Conservation (phyloP, 2,329 filamentous ascomycete species). For the Hypoxylon sp. region DNA sequence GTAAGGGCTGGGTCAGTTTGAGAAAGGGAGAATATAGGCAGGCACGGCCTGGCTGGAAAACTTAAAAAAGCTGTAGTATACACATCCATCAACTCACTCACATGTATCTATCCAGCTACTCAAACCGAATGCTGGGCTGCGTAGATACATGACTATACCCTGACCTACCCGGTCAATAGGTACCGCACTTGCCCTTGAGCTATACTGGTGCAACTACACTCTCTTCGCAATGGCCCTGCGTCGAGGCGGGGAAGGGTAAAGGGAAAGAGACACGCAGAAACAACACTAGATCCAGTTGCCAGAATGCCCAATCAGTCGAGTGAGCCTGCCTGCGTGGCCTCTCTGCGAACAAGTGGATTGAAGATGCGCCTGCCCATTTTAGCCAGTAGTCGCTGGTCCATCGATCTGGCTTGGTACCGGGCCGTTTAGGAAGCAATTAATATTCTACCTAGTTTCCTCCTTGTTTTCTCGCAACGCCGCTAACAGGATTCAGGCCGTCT, state of each 20-base stretch:
- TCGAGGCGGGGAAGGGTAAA: slow-evolving; percentile 25
- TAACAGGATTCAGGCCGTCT: slow-evolving; percentile 14
- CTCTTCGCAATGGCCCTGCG: slow-evolving; percentile 12
- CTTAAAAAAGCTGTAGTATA: slow-evolving; percentile 2
- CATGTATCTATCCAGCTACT: slow-evolving; percentile 4
- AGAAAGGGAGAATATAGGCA: slow-evolving; percentile 4
- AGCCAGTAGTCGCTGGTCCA: slow-evolving; percentile 33
- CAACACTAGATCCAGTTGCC: not conserved
- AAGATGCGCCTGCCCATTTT: slow-evolving; percentile 35
- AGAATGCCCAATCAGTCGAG: slow-evolving; percentile 31
- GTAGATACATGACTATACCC: not conserved
- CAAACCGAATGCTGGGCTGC: not conserved
- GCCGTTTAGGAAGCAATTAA: slow-evolving; percentile 40
- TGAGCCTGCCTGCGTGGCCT: slow-evolving; percentile 28
- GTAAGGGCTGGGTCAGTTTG: slow-evolving; percentile 10
- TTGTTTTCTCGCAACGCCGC: slow-evolving; percentile 11
- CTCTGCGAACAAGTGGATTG: slow-evolving; percentile 32
- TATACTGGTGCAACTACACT: not conserved
- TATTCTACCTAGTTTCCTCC: slow-evolving; percentile 5
- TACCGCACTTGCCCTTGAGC: slow-evolving; percentile 4
- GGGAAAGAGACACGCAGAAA: slow-evolving; percentile 10
- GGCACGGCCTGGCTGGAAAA: slow-evolving; percentile 2
- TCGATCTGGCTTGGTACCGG: slow-evolving; percentile 30
- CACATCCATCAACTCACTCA: not conserved
- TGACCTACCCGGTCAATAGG: not conserved